Percentiles rank a stretch among this genome's conserved stretches.
Evolutionary conservation across 495 filamentous ascomycete species (phyloP).

Genomic region (Hyaloscypha finlandica): DNA sequence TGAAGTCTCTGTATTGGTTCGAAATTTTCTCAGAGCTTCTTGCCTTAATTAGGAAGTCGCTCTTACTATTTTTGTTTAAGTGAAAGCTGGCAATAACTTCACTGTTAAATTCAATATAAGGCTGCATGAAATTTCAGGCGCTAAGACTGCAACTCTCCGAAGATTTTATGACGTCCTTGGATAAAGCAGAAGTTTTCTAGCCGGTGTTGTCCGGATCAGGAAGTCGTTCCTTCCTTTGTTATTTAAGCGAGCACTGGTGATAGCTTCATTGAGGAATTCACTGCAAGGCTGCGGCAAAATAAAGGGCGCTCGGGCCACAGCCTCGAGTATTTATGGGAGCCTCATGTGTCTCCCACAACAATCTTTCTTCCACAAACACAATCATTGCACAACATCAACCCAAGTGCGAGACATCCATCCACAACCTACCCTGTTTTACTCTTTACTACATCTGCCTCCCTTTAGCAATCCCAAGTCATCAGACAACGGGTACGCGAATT

Average conservation of each 20-base stretch:
- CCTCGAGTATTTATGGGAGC: neutral
- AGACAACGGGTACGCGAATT: neutral
- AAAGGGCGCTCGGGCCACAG: neutral
- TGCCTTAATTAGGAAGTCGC: neutral
- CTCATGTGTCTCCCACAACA: neutral
- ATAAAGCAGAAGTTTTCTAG: neutral
- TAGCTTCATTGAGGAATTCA: neutral
- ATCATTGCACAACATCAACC: neutral
- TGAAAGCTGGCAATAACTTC: neutral
- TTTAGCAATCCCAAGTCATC: neutral
- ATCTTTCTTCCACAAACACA: neutral
- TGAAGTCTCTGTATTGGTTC: neutral
- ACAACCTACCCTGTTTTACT: neutral
- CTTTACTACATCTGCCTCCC: neutral
- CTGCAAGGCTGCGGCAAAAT: neutral
- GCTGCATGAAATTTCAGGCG: neutral
- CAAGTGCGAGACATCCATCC: neutral
- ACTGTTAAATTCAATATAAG: neutral
- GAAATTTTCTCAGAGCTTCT: neutral
- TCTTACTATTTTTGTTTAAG: neutral
- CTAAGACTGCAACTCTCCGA: neutral
- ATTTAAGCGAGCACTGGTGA: neutral
- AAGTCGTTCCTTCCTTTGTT: neutral
- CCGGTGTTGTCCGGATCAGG: neutral
- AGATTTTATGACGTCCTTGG: neutral